These are phyloP conservation scores for Scedosporium minutisporum DNA, from an alignment of 2,329 filamentous ascomycete genomes.

Conservation along the genomic window DNA sequence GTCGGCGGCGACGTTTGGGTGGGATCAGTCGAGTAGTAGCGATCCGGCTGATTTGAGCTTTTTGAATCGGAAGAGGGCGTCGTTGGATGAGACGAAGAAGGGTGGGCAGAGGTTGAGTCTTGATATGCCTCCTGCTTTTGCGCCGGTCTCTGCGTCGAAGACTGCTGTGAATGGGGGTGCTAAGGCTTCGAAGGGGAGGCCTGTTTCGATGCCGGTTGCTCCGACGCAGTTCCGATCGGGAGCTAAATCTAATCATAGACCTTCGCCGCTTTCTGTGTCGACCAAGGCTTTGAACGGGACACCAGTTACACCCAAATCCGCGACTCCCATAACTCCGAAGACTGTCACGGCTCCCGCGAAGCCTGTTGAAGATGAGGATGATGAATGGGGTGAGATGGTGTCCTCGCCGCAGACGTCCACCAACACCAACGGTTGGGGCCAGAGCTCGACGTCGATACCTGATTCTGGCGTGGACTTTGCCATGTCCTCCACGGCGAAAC, in stretches of 20 bases:
- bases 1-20: slow-evolving; percentile 15
- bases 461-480: background rate
- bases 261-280: background rate
- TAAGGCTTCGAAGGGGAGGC: background rate
- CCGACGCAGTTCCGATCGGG: background rate
- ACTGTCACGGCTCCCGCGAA: slow-evolving; percentile 9
- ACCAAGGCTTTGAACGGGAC: background rate
- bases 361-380: slow-evolving; percentile 33
- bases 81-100: slow-evolving; percentile 26
- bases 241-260: slow-evolving; percentile 1
- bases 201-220: slow-evolving; percentile 4
- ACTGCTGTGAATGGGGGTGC: background rate
- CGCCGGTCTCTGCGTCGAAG: slow-evolving; percentile 12
- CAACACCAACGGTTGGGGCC: background rate
- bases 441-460: background rate
- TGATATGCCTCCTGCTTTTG: background rate
- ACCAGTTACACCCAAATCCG: background rate
- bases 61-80: slow-evolving; percentile 7
- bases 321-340: background rate
- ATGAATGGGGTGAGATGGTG: slow-evolving; percentile 56
- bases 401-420: slow-evolving; percentile 4
- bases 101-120: slow-evolving; percentile 3
- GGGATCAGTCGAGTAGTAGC: slow-evolving; percentile 10
- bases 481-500: background rate
- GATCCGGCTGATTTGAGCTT: slow-evolving; percentile 12